Conservation (phyloP, 176 grass and related monocot species). For the Eleusine coracana region DNA sequence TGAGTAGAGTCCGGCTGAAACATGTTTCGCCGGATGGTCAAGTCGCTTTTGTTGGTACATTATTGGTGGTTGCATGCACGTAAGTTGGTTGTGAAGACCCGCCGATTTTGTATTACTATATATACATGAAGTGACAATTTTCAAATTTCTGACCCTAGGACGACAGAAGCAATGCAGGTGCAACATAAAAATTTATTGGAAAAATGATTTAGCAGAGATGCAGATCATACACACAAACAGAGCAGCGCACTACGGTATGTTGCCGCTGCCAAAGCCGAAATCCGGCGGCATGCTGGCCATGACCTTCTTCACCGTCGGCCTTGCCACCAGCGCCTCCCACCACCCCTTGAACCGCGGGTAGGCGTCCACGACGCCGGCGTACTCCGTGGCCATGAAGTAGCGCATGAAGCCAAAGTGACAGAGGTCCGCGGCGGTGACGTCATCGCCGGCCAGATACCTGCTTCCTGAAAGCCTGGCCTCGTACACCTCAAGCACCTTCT, state of each 20-base stretch:
- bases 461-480: constrained; percentile 31
- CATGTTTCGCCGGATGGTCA: no score
- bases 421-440: neutral
- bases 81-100: no score
- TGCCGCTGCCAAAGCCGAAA: constrained; percentile 5
- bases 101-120: no score
- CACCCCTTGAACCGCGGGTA: constrained; percentile 37
- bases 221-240: no score
- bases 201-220: no score
- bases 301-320: constrained; percentile 44
- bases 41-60: no score
- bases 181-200: no score
- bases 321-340: constrained; percentile 10
- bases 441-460: constrained; percentile 45
- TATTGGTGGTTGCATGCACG: no score
- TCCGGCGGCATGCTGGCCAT: constrained; percentile 40
- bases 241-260: constrained; percentile 10
- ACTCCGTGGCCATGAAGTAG: constrained; percentile 42
- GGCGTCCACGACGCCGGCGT: constrained; percentile 26
- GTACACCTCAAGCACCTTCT: constrained; percentile 43
- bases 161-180: no score
- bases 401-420: constrained; percentile 36
- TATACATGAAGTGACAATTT: no score
- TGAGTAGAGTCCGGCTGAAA: no score
- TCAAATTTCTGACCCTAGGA: no score